Evolutionary conservation across 2,329 filamentous ascomycete species (phyloP).

Genomic region (Cladosporium sphaerospermum): DNA sequence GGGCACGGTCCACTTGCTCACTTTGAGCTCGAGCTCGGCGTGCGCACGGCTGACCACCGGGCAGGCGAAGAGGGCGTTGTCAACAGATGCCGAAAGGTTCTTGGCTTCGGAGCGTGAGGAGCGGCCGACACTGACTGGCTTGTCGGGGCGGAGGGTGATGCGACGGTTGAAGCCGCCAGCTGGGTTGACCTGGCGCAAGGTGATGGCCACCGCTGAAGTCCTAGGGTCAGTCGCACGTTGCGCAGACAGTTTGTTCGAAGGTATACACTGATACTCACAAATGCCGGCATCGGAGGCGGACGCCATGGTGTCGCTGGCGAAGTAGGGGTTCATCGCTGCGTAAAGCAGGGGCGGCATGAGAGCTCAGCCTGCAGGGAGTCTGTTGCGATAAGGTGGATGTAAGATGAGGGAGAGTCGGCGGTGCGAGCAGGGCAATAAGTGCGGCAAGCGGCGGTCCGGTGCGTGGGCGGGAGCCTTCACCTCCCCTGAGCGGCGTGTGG

Average conservation of each 20-base stretch:
- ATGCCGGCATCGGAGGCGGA: not conserved
- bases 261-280: constrained; percentile 1
- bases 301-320: not conserved
- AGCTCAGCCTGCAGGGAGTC: not conserved
- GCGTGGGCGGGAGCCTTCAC: too few relatives aligned
- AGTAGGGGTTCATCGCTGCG: not conserved
- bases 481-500: not conserved
- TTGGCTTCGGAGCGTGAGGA: constrained; percentile 36
- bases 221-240: not conserved
- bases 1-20: constrained; percentile 7
- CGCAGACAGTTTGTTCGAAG: not conserved
- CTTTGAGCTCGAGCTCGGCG: constrained; percentile 23
- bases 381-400: not conserved
- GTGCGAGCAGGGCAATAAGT: too few relatives aligned
- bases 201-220: not conserved
- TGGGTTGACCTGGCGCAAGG: not conserved
- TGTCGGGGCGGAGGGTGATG: constrained; percentile 9
- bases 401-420: not conserved
- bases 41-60: constrained; percentile 32
- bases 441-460: too few relatives aligned
- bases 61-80: constrained; percentile 33
- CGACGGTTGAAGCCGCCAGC: constrained; percentile 11
- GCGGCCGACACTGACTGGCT: constrained; percentile 35
- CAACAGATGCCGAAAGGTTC: constrained; percentile 18
- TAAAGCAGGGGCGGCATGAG: not conserved